Percentiles rank a stretch among this genome's conserved stretches.
phyloP scores from a whole-genome alignment of 1,284 basidiomycete species.

The Fistulinella cinereoalba region DNA sequence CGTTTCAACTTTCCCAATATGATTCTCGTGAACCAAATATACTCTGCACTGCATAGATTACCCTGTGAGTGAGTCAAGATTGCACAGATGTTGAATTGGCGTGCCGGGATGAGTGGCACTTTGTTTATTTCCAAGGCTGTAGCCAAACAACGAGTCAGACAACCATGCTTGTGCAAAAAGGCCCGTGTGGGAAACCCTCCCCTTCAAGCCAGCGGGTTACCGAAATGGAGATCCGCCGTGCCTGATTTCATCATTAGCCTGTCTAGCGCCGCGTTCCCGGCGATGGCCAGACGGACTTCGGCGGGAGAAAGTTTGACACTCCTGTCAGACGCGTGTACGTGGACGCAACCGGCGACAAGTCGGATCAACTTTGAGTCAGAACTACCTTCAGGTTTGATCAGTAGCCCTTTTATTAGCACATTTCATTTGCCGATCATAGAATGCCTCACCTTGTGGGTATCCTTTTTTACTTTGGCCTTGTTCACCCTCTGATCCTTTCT shows the following conservation, averaged over 20 bases:
- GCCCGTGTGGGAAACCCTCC: constrained; percentile 6
- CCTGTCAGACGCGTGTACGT: neutral
- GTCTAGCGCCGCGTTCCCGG: neutral
- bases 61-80: constrained; percentile 12
- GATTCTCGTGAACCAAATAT: constrained; percentile 11
- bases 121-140: constrained; percentile 15
- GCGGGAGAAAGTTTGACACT: no score
- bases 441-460: neutral
- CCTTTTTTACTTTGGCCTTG: neutral
- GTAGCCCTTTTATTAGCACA: constrained; percentile 8
- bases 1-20: constrained; percentile 15
- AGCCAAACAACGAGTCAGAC: constrained; percentile 11
- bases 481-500: neutral
- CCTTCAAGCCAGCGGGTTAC: neutral
- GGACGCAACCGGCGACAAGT: constrained; percentile 2
- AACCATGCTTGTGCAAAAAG: neutral
- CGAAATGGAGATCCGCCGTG: neutral
- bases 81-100: constrained; percentile 7
- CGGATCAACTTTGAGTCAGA: constrained; percentile 5
- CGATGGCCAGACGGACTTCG: no score
- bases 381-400: neutral
- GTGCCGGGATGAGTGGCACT: neutral
- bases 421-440: constrained; percentile 1
- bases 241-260: neutral
- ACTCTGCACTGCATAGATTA: neutral